Base-by-base conservation (phyloP, 345 rosid species). In the Toxicodendron radicans region DNA sequence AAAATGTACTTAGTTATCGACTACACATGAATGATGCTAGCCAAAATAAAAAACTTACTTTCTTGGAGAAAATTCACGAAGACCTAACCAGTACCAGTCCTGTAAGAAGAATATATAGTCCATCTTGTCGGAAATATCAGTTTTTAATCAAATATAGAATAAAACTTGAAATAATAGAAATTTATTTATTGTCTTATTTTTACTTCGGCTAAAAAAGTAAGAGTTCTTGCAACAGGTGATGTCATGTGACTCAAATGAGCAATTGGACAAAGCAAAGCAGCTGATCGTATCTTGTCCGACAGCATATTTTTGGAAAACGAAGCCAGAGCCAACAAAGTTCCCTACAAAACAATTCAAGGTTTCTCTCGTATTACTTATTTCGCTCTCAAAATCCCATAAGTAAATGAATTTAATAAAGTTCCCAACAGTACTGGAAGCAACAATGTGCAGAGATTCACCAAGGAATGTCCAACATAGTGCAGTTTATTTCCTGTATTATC, bases 381-480 rank as follows among this genome's bases (percentile, higher is more conserved):
- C 5, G 23, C 7, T 30, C 33, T 17, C 30, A n/a, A 52, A 54
- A 68, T 68, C 27, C 16, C 10, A 61, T 16, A 87, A 75, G 9
- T 2, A 70, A 56, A 68, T 0, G 35, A 76, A 87, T 84, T 20
- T 85, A 20, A 20, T 4, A 3, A 51, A 48, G 1, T 7, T 48
- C 13, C n/a, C 16, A 0, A 49, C 12, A 8, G 8, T 8, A 32
- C 16, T 38, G 21, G 33, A 68, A 68, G 59, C 48, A 68, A 32
- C 27, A 52, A 56, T 58, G 24, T 17, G 64, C 27, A 58, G 43
- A 60, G 10, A 61, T 13, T 78, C 64, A 85, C 93, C 88, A 48
- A 77, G 21, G 93, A 87, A 72, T 83, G 86, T 17, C 87, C 90
- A 76, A 84, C 83, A 45, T 80, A 83, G 79, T 87, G 91, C 62